A percentile compares a stretch with the other conserved stretches of the same genome.
phyloP scores from a whole-genome alignment of 257 asterid genomes.

The Scutellaria minor region DNA sequence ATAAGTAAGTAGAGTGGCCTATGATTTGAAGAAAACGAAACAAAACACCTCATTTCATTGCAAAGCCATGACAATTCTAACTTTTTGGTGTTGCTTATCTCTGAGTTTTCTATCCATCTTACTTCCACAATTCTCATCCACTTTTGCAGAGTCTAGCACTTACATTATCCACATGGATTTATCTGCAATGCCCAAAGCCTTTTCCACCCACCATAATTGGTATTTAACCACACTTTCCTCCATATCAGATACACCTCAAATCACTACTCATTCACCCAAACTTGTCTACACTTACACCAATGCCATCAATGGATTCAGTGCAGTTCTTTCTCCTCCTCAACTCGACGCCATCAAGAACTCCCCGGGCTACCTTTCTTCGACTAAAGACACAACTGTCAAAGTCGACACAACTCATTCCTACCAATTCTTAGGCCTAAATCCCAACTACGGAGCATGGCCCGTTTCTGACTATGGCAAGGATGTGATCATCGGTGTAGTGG shows the following conservation, averaged over 20 bases:
- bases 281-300: conserved; percentile 62
- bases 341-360: conserved; percentile 44
- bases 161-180: conserved; percentile 76
- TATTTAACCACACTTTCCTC: conserved; percentile 56
- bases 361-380: conserved; percentile 59
- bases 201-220: conserved; percentile 67
- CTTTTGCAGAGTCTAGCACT: conserved; percentile 49
- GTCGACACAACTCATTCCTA: conserved; percentile 69
- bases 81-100: conserved; percentile 38
- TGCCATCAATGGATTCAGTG: conserved; percentile 72
- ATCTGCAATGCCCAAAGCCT: conserved; percentile 74
- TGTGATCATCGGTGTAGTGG: conserved; percentile 66
- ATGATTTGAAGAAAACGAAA: conserved; percentile 9
- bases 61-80: conserved; percentile 45
- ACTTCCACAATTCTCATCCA: conserved; percentile 36
- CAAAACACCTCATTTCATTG: conserved; percentile 32
- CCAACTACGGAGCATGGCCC: conserved; percentile 62
- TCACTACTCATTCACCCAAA: conserved; percentile 36
- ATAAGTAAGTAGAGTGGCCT: conserved; percentile 24
- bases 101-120: conserved; percentile 35
- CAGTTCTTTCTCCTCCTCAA: conserved; percentile 59
- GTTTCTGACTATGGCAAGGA: conserved; percentile 55
- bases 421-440: conserved; percentile 66
- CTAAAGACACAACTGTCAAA: conserved; percentile 47
- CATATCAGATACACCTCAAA: conserved; percentile 32